Base-by-base conservation (phyloP, 306 rosid genomes). In the Citrullus mucosospermus region DNA sequence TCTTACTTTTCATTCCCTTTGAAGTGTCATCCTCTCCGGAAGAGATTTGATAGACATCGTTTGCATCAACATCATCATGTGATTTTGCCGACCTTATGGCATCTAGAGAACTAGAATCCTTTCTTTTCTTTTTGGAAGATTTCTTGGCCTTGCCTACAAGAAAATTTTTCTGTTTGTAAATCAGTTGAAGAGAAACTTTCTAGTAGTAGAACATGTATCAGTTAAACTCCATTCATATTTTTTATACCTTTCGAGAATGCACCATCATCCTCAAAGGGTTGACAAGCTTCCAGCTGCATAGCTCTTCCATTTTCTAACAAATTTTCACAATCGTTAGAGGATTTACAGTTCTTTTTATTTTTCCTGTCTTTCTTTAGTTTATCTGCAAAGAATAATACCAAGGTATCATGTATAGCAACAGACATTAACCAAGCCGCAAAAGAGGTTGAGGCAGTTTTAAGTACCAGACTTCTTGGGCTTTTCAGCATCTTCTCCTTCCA, bases 1-100 rank as follows among this genome's bases (percentile, higher is more conserved):
- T 74, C 87, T 20, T 82, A 86, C 89, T 87, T 80, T 84, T 78
- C 86, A 87, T 87, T 82, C 90, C 90, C 50, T 80, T 87, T 46
- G 84, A 72, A 78, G 67, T n/a, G 62, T 85, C 90, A 2, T 80
- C 88, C 57, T 84, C 85, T 53, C 79, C 90, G 1, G 84, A 82
- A 78, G 89, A 67, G 66, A 87, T 78, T 30, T 78, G 70, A 81
- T 75, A 78, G 57, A 87, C 85, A 70, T 75, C 84, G 16, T 70
- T 68, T 79, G 59, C 61, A 38, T 59, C 70, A 60, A 39, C 48
- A 77, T 54, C 70, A 44, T 55, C 83, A 75, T 70, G 66, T 41
- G 9, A 80, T 58, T 82, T 82, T 55, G 67, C 4, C 51, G 81
- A 74, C 59, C 34, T 61, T 55, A 34, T 67, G 46, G 20, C 22